Evolutionary conservation across 345 rosid species (phyloP).

Genomic region (Rubroshorea leprosula): DNA sequence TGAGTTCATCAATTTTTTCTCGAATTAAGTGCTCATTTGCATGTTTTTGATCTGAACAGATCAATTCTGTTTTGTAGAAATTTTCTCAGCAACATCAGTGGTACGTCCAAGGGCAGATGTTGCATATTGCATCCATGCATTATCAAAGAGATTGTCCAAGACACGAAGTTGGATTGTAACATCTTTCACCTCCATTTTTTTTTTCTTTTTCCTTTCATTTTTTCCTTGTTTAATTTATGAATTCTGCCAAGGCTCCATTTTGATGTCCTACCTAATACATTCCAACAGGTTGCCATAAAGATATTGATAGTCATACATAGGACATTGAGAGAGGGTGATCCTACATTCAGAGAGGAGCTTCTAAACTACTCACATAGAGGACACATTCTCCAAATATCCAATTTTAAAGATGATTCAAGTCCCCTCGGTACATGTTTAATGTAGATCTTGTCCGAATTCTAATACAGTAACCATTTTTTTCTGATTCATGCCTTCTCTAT

Average conservation of each 20-base stretch:
- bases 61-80: conserved; percentile 39
- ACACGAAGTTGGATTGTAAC: conserved; percentile 80
- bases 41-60: neutral
- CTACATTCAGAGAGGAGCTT: conserved; percentile 86
- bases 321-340: conserved; percentile 95
- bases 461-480: neutral
- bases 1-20: conserved; percentile 23
- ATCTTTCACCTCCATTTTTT: neutral
- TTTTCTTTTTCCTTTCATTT: neutral
- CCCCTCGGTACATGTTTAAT: conserved; percentile 65
- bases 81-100: conserved; percentile 82
- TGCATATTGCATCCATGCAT: conserved; percentile 87
- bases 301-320: conserved; percentile 90
- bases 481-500: neutral
- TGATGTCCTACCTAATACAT: neutral
- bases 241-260: too few relatives aligned
- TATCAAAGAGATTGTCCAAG: conserved; percentile 78
- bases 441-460: neutral
- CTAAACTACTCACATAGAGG: conserved; percentile 66
- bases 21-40: too few relatives aligned
- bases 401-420: conserved; percentile 93
- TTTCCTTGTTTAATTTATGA: too few relatives aligned
- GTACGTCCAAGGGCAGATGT: conserved; percentile 90
- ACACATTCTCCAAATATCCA: conserved; percentile 78
- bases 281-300: conserved; percentile 77